phyloP scores from a whole-genome alignment of 2,329 filamentous ascomycete genomes.

The Mollisiaceae sp. region DNA sequence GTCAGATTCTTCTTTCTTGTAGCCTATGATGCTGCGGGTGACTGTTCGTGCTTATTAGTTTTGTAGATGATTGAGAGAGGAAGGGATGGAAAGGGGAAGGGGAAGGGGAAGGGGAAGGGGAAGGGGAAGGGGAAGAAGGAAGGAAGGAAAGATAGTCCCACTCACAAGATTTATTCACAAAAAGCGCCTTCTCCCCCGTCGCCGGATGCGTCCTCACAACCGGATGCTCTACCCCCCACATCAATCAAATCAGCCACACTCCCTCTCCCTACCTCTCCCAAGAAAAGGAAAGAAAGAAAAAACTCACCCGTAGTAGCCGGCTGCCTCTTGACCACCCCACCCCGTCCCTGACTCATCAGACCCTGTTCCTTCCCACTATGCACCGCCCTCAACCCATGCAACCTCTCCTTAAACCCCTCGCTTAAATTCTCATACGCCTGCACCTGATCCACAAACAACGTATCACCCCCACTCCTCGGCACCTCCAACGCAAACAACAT shows the following conservation, averaged over 20 bases:
- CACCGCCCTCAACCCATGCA: background rate
- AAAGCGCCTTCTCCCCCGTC: conserved; percentile 4
- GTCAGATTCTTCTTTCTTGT: conserved; percentile 7
- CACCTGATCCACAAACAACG: conserved; percentile 1
- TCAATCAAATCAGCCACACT: background rate
- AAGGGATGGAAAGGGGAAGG: background rate
- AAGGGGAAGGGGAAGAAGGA: background rate
- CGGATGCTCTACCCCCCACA: background rate
- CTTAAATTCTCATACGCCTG: background rate
- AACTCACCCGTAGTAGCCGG: background rate
- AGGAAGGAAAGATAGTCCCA: too few species aligned
- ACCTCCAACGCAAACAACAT: background rate
- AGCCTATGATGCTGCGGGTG: background rate
- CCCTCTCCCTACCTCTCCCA: too few species aligned
- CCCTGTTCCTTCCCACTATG: background rate
- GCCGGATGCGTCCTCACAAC: conserved; percentile 5
- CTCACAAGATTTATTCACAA: background rate
- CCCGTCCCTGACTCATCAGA: background rate
- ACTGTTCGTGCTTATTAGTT: background rate
- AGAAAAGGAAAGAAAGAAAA: background rate
- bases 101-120: background rate
- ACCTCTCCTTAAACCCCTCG: background rate
- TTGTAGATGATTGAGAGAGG: background rate
- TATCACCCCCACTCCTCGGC: conserved; percentile 8
- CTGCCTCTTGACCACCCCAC: background rate